Conservation (phyloP, 345 rosid species). For the Salix arbutifolia region DNA sequence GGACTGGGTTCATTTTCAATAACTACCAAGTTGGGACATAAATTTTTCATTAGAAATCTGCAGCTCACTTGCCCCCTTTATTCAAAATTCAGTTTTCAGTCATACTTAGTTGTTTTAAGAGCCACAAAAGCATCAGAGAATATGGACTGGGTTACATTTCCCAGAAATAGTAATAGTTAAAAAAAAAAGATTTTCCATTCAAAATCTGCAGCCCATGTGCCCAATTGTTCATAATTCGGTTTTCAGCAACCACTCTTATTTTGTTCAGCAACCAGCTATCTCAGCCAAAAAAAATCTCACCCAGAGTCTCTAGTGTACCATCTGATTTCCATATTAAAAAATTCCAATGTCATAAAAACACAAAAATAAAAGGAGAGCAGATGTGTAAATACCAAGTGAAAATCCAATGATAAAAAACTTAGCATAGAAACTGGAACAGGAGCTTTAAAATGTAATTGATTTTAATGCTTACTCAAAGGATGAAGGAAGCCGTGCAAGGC, state of each 20-base stretch:
- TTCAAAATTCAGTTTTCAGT: background rate
- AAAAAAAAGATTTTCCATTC: background rate
- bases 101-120: background rate
- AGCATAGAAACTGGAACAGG: slow-evolving; percentile 12
- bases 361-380: background rate
- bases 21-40: background rate
- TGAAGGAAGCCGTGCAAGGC: slow-evolving; percentile 65
- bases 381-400: background rate
- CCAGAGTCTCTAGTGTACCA: background rate
- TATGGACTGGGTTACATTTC: background rate
- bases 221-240: background rate
- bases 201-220: background rate
- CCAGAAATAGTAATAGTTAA: background rate
- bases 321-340: background rate
- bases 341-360: background rate
- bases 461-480: slow-evolving; percentile 53
- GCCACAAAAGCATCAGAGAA: background rate
- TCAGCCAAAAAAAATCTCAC: background rate
- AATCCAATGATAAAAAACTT: background rate
- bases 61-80: background rate
- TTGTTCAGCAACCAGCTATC: background rate
- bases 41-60: background rate
- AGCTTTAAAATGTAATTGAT: slow-evolving; percentile 3
- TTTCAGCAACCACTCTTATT: background rate
- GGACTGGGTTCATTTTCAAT: background rate